phyloP scores from a whole-genome alignment of 768 basidiomycete species.

The Auricularia heimuer region DNA sequence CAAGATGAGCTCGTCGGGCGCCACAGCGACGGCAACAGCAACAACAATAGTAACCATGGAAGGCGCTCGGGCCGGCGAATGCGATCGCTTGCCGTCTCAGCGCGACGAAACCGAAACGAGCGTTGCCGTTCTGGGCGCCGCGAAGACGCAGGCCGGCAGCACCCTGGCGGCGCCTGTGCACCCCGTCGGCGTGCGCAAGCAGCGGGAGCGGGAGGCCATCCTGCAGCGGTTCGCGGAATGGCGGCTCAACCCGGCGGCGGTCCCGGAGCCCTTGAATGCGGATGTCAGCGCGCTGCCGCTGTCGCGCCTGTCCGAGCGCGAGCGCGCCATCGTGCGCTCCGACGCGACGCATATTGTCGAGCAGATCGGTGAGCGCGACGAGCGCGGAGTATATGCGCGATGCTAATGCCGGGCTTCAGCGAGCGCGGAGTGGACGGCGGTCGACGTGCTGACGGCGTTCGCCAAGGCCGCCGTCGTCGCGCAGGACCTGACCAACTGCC shows the following conservation, averaged over 20 bases:
- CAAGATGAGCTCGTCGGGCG: too few species aligned
- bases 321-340: slow-evolving; percentile 23
- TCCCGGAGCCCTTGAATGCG: slow-evolving; percentile 3
- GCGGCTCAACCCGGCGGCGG: slow-evolving; percentile 10
- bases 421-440: slow-evolving; percentile 20
- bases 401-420: background rate
- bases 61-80: background rate
- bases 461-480: slow-evolving; percentile 26
- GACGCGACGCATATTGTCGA: slow-evolving; percentile 27
- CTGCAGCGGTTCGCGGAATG: slow-evolving; percentile 18
- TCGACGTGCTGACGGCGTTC: slow-evolving; percentile 29
- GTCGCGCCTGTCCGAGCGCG: slow-evolving; percentile 20
- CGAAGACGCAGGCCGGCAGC: too few species aligned
- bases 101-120: background rate
- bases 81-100: background rate
- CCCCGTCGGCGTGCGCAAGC: slow-evolving; percentile 2
- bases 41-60: background rate
- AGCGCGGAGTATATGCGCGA: background rate
- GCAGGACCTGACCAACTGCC: slow-evolving; percentile 19
- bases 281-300: slow-evolving; percentile 22
- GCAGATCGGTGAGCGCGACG: slow-evolving; percentile 19
- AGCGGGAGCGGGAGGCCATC: slow-evolving; percentile 17
- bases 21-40: background rate
- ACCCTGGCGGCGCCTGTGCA: background rate
- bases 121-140: too few species aligned